A percentile compares a stretch with the other conserved stretches of the same genome.
These are phyloP conservation scores for Kuraishia floccosa DNA, from an alignment of 805 yeast species.

Conservation along the genomic window DNA sequence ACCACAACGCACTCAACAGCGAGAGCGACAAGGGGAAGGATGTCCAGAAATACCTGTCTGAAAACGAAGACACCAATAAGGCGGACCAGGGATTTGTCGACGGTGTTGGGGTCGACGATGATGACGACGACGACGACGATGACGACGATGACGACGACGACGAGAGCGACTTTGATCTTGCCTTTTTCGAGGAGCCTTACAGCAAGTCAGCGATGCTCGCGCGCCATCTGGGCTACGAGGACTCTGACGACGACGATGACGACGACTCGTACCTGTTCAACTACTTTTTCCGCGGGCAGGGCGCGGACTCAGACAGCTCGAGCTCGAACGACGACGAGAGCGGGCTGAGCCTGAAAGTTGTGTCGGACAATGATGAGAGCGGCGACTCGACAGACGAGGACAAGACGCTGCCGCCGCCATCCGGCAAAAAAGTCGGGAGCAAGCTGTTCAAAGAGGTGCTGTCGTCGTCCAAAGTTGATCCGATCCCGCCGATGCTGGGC, in stretches of 20 bases:
- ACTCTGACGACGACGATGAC: conserved; percentile 25
- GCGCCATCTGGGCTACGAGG: too few species aligned
- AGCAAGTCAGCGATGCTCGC: not conserved
- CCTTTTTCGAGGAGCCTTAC: conserved; percentile 12
- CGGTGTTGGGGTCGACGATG: conserved; percentile 2
- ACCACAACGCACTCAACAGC: conserved; percentile 20
- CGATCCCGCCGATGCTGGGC: conserved; percentile 86
- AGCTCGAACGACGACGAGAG: conserved; percentile 6
- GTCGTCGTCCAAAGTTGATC: conserved; percentile 75
- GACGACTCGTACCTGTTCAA: conserved; percentile 70
- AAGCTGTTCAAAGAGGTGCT: conserved; percentile 88
- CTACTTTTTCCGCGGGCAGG: conserved; percentile 55
- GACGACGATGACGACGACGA: conserved; percentile 17
- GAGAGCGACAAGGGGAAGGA: conserved; percentile 6
- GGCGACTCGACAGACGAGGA: conserved; percentile 96
- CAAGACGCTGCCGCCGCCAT: conserved; percentile 62
- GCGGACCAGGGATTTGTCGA: too few species aligned
- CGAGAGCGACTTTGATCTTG: conserved; percentile 17
- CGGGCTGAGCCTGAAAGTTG: conserved; percentile 1
- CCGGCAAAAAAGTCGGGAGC: conserved; percentile 52
- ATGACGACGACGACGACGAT: conserved; percentile 1
- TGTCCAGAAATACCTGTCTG: conserved; percentile 9
- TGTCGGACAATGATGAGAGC: conserved; percentile 22
- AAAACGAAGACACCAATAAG: too few species aligned
- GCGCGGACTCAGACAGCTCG: conserved; percentile 13